phyloP scores from a whole-genome alignment of 2,329 filamentous ascomycete species.

The Hymenoscyphus scutula region DNA sequence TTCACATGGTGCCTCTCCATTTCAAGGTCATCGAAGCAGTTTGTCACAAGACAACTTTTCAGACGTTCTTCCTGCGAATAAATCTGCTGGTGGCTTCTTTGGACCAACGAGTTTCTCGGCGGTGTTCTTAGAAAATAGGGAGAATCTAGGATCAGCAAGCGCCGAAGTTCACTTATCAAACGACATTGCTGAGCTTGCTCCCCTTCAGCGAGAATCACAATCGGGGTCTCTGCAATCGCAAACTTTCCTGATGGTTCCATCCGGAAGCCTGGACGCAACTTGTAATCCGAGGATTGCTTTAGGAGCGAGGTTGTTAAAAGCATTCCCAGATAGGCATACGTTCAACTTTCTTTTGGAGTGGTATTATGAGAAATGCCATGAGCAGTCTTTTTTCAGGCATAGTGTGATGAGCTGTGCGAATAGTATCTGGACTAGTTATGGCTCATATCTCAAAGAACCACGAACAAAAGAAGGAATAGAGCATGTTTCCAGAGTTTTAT shows the following conservation, averaged over 20 bases:
- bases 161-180: slow-evolving; percentile 30
- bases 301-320: slow-evolving; percentile 29
- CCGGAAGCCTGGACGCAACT: slow-evolving; percentile 16
- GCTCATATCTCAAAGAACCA: slow-evolving; percentile 25
- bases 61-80: slow-evolving; percentile 2
- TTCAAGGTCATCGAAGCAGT: slow-evolving; percentile 1
- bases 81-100: slow-evolving; percentile 27
- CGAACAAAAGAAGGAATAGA: slow-evolving; percentile 27
- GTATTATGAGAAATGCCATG: slow-evolving; percentile 24
- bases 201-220: slow-evolving; percentile 19
- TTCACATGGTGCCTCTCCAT: slow-evolving; percentile 2
- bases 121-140: slow-evolving; percentile 33
- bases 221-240: slow-evolving; percentile 27
- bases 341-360: slow-evolving; percentile 31
- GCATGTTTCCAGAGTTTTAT: slow-evolving; percentile 27
- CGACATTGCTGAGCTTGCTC: slow-evolving; percentile 22
- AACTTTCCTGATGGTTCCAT: slow-evolving; percentile 31
- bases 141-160: slow-evolving; percentile 25
- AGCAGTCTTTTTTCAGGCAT: slow-evolving; percentile 21
- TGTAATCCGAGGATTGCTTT: slow-evolving; percentile 29
- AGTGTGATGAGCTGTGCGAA: slow-evolving; percentile 20
- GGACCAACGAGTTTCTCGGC: slow-evolving; percentile 36
- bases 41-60: slow-evolving; percentile 5
- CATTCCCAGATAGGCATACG: slow-evolving; percentile 30
- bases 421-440: slow-evolving; percentile 30